Percentiles rank a stretch among this genome's conserved stretches.
phyloP scores from a whole-genome alignment of 2,329 filamentous ascomycete genomes.

The Scedosporium boydii region DNA sequence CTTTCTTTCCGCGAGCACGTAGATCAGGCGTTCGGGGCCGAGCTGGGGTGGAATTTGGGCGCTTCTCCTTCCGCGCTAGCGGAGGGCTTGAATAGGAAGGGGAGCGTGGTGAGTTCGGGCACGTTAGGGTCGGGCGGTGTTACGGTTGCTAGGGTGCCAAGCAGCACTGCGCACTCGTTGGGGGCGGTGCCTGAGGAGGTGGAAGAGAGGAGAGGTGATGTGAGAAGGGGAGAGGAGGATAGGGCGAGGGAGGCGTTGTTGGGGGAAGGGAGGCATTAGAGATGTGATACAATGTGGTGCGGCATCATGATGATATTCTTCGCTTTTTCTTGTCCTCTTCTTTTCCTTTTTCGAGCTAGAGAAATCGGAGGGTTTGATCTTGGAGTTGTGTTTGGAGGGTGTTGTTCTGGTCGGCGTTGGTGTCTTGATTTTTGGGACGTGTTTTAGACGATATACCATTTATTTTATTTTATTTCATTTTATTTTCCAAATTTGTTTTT shows the following conservation, averaged over 20 bases:
- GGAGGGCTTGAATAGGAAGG: not conserved
- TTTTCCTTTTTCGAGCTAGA: not conserved
- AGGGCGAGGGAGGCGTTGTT: not conserved
- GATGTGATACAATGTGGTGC: not conserved
- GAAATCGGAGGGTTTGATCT: too few species aligned
- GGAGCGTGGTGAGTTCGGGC: conserved; percentile 1
- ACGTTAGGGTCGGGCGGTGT: not conserved
- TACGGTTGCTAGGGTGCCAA: conserved; percentile 1
- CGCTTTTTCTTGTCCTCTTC: not conserved
- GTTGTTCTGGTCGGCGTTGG: too few species aligned
- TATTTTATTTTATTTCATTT: not conserved
- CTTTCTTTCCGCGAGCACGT: conserved; percentile 16
- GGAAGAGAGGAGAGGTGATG: not conserved
- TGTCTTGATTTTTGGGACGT: not conserved
- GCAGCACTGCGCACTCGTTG: conserved; percentile 2
- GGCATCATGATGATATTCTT: not conserved
- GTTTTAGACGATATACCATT: not conserved
- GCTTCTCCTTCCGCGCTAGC: not conserved
- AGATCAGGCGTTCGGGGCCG: conserved; percentile 20
- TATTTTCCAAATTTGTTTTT: not conserved
- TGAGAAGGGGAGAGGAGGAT: not conserved
- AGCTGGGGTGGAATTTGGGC: conserved; percentile 18
- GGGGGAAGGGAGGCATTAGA: not conserved
- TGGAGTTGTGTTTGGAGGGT: too few species aligned
- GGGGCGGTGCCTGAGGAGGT: conserved; percentile 8